phyloP scores from a whole-genome alignment of 306 rosid species.

The Cucurbita argyrosperma region DNA sequence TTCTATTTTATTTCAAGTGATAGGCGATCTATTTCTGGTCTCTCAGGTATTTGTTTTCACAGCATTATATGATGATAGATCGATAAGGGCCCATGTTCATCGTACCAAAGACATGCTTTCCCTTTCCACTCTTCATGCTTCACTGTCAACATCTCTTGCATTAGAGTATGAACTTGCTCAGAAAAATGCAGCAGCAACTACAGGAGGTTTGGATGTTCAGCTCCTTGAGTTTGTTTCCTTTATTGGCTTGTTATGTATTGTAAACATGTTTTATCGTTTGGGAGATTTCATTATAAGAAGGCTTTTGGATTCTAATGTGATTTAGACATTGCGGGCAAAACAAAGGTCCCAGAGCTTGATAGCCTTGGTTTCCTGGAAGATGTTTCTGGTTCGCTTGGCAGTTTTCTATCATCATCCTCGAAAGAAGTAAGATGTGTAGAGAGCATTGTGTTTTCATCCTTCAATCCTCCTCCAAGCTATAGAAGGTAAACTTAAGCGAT shows the following conservation, averaged over 20 bases:
- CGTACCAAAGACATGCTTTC: constrained; percentile 90
- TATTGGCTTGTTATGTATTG: background rate
- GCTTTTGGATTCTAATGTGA: constrained; percentile 21
- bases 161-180: constrained; percentile 63
- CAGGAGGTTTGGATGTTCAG: constrained; percentile 43
- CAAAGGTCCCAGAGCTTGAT: constrained; percentile 75
- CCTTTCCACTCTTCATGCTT: constrained; percentile 80
- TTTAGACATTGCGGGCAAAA: constrained; percentile 32
- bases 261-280: background rate
- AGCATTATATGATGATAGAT: constrained; percentile 98
- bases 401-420: constrained; percentile 49
- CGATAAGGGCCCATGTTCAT: constrained; percentile 93
- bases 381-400: constrained; percentile 71
- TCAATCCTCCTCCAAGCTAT: constrained; percentile 93
- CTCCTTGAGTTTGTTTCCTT: background rate
- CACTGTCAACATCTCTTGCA: constrained; percentile 92
- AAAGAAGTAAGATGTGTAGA: constrained; percentile 79
- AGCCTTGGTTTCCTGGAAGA: constrained; percentile 95
- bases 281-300: background rate
- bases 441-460: constrained; percentile 85
- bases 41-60: constrained; percentile 25
- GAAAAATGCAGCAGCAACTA: constrained; percentile 44
- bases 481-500: constrained; percentile 46
- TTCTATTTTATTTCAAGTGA: background rate
- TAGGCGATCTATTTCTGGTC: constrained; percentile 6